Base-by-base conservation (phyloP, 2,329 filamentous ascomycete genomes). In the Penicillium sp. region DNA sequence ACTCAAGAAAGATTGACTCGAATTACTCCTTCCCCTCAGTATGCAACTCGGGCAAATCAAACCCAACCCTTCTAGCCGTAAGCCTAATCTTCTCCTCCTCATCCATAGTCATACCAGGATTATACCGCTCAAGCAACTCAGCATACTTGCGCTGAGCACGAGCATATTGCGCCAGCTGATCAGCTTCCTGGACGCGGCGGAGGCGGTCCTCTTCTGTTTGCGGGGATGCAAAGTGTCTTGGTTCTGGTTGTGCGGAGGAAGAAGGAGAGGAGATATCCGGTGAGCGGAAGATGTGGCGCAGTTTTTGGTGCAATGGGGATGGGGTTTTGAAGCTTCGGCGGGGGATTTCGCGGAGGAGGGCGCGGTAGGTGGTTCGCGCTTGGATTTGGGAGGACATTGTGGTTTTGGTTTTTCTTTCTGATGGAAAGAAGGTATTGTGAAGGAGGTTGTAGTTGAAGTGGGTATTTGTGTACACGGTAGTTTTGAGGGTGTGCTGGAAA, bases 91-190 rank as follows among this genome's bases (percentile, higher is more conserved):
- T 79, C 75, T 97, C 91, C 66, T 84, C 79, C 72, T 95, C 84
- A 67, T 87, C 83, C 86, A 95, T 88, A 58, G 82, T 81, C 83
- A 95, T 89, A 14, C 91, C 90, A 0, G 90, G 90, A 70, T 97
- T 97, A 73, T 99, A 97, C 61, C 91, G 80, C 72, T 96, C 91
- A 31, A 97, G 70, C 36, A 97, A 74, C 13, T 82, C 85, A 22
- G 82, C 80, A 69, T 97, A 96, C 66, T 82, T 81, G 44, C 91
- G 79, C 75, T 99, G 93, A n/a, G 91, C 86, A 60, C 82, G 82
- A 16, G 93, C 78, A 67, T 95, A 97, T 49, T 83, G 80, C 22
- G 90, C 72, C 58, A 89, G 83, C 70, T 97, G 89, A 56, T 89
- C 82, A n/a, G 83, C 86, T 58, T 88, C 75, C 42, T 77, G 67